These are phyloP conservation scores for Novymonas esmeraldas DNA, from an alignment of 208 protist species.

Conservation along the genomic window DNA sequence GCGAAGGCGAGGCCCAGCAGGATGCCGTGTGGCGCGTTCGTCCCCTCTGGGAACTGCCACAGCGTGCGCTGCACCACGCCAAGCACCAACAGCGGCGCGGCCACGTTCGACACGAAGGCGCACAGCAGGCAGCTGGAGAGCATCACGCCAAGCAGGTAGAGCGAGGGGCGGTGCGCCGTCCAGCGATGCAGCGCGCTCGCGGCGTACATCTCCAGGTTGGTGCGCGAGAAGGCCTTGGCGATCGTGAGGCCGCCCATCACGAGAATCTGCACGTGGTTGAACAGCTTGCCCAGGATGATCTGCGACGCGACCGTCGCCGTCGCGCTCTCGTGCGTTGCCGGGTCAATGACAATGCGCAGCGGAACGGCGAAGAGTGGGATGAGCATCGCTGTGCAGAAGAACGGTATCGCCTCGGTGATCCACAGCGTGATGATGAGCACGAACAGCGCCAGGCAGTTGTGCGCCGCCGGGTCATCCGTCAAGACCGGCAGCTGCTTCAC, in stretches of 20 bases:
- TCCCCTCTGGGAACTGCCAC: constrained; percentile 87
- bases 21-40: constrained; percentile 81
- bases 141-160: constrained; percentile 93
- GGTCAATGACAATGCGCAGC: constrained; percentile 78
- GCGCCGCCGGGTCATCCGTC: constrained; percentile 63
- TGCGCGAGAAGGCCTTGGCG: constrained; percentile 83
- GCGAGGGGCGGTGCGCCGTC: constrained; percentile 71
- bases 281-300: constrained; percentile 82
- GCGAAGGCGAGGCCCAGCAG: constrained; percentile 93
- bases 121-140: constrained; percentile 79
- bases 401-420: constrained; percentile 93
- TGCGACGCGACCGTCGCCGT: constrained; percentile 68
- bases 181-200: constrained; percentile 72
- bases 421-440: constrained; percentile 87
- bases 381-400: constrained; percentile 92
- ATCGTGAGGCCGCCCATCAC: constrained; percentile 93
- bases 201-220: constrained; percentile 89
- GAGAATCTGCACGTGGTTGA: constrained; percentile 93
- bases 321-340: constrained; percentile 47
- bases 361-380: constrained; percentile 90
- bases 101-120: constrained; percentile 92
- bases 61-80: constrained; percentile 87
- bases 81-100: constrained; percentile 88
- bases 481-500: constrained; percentile 73
- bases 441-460: constrained; percentile 92